Conservation (phyloP, 768 basidiomycete species). For the Boletus sp. region DNA sequence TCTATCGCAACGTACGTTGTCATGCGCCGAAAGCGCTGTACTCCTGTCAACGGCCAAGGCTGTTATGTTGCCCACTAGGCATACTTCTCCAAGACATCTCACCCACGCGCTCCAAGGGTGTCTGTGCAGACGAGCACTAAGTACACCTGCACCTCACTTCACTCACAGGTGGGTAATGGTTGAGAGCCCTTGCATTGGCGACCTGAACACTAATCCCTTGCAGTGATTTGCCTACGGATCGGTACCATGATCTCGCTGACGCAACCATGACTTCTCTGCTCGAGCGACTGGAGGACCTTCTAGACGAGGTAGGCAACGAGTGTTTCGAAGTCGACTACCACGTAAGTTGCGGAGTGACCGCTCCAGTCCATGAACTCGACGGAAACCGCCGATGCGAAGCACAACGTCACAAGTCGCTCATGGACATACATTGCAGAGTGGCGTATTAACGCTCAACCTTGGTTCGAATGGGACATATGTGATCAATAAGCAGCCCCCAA, state of each 20-base stretch:
- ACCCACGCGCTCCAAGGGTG: background rate
- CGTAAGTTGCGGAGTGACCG: constrained; percentile 42
- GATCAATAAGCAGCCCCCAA: constrained; percentile 96
- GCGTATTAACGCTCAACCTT: constrained; percentile 82
- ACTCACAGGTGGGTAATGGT: constrained; percentile 45
- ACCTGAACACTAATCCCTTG: background rate
- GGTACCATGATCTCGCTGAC: constrained; percentile 73
- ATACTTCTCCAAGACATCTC: background rate
- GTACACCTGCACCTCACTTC: constrained; percentile 57
- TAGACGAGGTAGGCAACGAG: constrained; percentile 56
- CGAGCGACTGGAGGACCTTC: constrained; percentile 66
- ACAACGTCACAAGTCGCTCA: constrained; percentile 5
- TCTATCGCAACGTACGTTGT: constrained; percentile 7
- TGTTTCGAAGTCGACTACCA: constrained; percentile 85
- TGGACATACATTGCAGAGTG: constrained; percentile 51
- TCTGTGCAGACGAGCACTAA: constrained; percentile 24
- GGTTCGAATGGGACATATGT: constrained; percentile 85
- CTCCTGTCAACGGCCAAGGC: constrained; percentile 6
- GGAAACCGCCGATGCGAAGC: background rate
- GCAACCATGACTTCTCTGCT: constrained; percentile 72
- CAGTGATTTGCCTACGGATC: constrained; percentile 55
- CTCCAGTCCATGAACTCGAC: background rate
- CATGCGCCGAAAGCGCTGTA: background rate
- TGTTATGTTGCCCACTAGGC: background rate
- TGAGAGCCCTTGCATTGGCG: background rate